Evolutionary conservation across 192 early-diverging fungal genomes (phyloP).

Genomic region (Oehlia diaphana): DNA sequence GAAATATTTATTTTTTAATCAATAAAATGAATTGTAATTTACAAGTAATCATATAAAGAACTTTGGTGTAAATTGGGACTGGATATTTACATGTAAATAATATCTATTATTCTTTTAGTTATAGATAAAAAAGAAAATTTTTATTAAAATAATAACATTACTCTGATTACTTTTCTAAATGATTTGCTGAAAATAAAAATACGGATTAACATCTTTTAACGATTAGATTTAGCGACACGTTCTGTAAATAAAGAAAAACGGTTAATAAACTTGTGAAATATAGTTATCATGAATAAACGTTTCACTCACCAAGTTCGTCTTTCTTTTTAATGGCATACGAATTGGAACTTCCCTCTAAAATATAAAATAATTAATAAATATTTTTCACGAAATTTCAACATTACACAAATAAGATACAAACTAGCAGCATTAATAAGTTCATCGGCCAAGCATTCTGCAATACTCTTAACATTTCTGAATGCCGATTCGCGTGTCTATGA

Average conservation of each 20-base stretch:
- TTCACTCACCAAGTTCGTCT: slow-evolving; percentile 76
- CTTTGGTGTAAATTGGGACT: no score
- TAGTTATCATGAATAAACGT: not conserved
- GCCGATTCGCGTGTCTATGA: slow-evolving; percentile 89
- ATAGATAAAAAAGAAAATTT: no score
- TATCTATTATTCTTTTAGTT: no score
- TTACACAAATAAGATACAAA: slow-evolving; percentile 13
- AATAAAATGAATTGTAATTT: no score
- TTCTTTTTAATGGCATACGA: slow-evolving; percentile 99
- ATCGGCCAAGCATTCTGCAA: slow-evolving; percentile 99
- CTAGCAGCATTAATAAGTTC: slow-evolving; percentile 98
- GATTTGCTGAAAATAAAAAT: not conserved
- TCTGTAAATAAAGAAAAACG: slow-evolving; percentile 29
- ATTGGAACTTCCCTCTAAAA: slow-evolving; percentile 90
- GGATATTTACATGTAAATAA: no score
- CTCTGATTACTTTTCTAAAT: not conserved
- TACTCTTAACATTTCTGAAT: slow-evolving; percentile 99
- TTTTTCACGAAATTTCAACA: not conserved
- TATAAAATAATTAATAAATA: not conserved
- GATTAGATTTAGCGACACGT: slow-evolving; percentile 80
- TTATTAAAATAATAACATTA: not conserved
- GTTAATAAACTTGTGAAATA: not conserved
- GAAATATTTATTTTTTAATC: no score
- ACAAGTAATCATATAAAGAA: no score
- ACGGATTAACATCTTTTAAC: slow-evolving; percentile 32